Base-by-base conservation (phyloP, 106 monocot species). In the Dactylorhiza incarnata region DNA sequence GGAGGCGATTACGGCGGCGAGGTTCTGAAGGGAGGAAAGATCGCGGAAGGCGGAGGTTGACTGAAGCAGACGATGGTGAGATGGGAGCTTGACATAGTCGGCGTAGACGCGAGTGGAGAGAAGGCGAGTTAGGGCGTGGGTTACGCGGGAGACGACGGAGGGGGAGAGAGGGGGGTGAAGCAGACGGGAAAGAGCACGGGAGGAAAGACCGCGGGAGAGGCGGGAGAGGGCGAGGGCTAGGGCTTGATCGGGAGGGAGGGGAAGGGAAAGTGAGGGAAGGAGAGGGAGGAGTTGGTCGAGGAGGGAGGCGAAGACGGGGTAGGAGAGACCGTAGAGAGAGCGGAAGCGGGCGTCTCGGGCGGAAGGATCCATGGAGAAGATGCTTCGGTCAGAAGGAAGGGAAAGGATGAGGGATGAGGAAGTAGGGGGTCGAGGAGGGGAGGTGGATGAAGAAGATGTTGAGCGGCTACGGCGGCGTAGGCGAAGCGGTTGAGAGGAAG, bases 81-180 rank as follows among this genome's bases (percentile, higher is more conserved):
- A 9, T 48, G 89, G 82, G 45, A 76, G 58, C 66, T 80, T 80
- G 63, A 89, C 86, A 74, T 81, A 86, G 68, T 81, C 83, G 20
- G 79, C 71, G 81, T 84, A 89, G 61, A 89, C 79, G 45, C 76
- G 71, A n/a, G 89, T 89, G 72, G 86, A 29, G 48, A 89, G 75
- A 45, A 89, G 84, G 63, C 89, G 86, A 70, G 89, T 84, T 63
- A 89, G 48, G 45, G 86, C 81, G 49, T 89, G 84, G 63, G 89
- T 89, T 79, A 67, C 50, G 58, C 84, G 83, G 65, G 89, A 81
- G 79, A 89, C 75, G 59, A 89, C 82, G 44, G 83, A 61, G 6
- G 86, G 78, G 14, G 80, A 72, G 23, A 89, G 81, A 52, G 70
- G 67, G 19, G 49, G 48, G 16, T 72, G 49, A 68, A 82, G 72